A percentile compares a stretch with the other conserved stretches of the same genome.
Conservation (phyloP, 163 green algal genomes). For the Coccomyxa subellipsoidea region DNA sequence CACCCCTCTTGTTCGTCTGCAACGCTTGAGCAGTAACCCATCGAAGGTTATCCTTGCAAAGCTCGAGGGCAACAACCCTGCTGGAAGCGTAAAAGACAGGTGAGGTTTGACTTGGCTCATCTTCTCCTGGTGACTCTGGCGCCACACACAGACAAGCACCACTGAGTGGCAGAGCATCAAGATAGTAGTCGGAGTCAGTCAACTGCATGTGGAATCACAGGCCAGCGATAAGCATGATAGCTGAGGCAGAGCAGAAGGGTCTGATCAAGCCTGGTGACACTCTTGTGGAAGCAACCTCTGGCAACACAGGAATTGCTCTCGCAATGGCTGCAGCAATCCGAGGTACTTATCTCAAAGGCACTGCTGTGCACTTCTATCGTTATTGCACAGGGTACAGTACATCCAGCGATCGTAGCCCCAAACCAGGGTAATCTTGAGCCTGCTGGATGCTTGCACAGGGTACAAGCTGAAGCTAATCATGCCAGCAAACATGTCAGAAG, state of each 20-base stretch:
- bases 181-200: too few relatives aligned
- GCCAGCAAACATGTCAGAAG: conserved; percentile 39
- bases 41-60: conserved; percentile 35
- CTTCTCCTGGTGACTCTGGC: too few relatives aligned
- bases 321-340: conserved; percentile 47
- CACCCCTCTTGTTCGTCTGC: conserved; percentile 39
- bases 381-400: too few relatives aligned
- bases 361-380: too few relatives aligned
- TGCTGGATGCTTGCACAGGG: conserved; percentile 14
- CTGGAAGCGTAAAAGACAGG: conserved; percentile 45
- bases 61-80: conserved; percentile 44
- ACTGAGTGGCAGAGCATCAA: too few relatives aligned
- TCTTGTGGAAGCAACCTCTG: conserved; percentile 42
- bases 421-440: too few relatives aligned
- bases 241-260: conserved; percentile 35
- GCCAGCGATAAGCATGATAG: conserved; percentile 43
- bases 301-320: conserved; percentile 48
- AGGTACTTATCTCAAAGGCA: conserved; percentile 8
- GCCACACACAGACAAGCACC: too few relatives aligned
- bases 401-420: too few relatives aligned
- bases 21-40: conserved; percentile 23
- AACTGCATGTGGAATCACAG: conserved; percentile 9
- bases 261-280: conserved; percentile 38
- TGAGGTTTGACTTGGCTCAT: neutral
- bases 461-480: conserved; percentile 48